Percentiles rank a stretch among this genome's conserved stretches.
phyloP scores from a whole-genome alignment of 2,329 filamentous ascomycete species.

The Waltergamsia citrina region DNA sequence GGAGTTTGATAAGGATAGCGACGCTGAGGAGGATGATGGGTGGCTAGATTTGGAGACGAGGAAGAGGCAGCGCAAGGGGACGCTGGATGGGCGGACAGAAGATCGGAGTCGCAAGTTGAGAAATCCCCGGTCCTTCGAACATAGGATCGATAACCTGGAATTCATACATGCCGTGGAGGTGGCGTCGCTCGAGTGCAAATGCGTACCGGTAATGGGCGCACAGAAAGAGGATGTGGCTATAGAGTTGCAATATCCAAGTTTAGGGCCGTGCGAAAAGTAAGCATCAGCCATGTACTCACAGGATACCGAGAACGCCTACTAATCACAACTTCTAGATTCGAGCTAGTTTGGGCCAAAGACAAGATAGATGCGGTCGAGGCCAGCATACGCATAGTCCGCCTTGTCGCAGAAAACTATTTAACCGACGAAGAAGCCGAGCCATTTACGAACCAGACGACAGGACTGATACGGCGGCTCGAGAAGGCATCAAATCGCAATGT shows the following conservation, averaged over 20 bases:
- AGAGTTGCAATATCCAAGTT: conserved; percentile 77
- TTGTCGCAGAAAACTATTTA: conserved; percentile 68
- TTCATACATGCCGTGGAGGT: conserved; percentile 53
- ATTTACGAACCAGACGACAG: conserved; percentile 63
- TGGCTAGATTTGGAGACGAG: conserved; percentile 38
- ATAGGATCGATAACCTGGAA: conserved; percentile 26
- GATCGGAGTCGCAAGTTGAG: conserved; percentile 38
- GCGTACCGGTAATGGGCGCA: conserved; percentile 38
- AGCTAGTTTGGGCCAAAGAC: conserved; percentile 70
- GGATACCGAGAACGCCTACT: conserved; percentile 7
- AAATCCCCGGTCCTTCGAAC: conserved; percentile 35
- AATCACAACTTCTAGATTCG: conserved; percentile 22
- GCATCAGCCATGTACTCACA: conserved; percentile 7
- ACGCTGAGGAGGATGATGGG: conserved; percentile 42
- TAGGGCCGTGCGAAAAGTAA: conserved; percentile 58
- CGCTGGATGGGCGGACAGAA: conserved; percentile 26
- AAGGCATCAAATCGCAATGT: conserved; percentile 62
- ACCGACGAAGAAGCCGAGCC: conserved; percentile 56
- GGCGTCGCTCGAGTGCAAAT: conserved; percentile 39
- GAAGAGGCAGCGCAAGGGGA: conserved; percentile 36
- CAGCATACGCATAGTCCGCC: conserved; percentile 60
- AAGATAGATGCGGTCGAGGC: conserved; percentile 69
- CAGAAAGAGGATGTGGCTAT: conserved; percentile 47
- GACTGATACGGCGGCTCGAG: conserved; percentile 68
- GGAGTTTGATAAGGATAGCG: conserved; percentile 40